Conservation (phyloP, 805 yeast species). For the Alloascoidea africana region DNA sequence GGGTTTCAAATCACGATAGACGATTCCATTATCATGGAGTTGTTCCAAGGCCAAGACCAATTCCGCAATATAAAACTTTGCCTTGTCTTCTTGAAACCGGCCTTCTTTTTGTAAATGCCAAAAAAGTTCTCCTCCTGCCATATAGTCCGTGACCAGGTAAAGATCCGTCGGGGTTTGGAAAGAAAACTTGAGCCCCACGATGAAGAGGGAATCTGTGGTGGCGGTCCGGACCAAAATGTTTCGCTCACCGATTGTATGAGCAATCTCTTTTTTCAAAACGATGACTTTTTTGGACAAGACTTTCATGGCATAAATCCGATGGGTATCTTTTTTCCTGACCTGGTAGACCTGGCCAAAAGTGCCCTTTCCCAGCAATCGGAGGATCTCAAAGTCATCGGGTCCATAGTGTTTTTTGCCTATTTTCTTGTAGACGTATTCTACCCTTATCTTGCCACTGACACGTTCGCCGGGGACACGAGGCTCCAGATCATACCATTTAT, state of each 20-base stretch:
- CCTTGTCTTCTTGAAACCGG: constrained; percentile 81
- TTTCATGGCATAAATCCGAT: constrained; percentile 93
- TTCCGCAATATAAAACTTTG: constrained; percentile 95
- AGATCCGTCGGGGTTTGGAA: constrained; percentile 92
- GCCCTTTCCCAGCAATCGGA: constrained; percentile 86
- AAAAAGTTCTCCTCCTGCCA: constrained; percentile 96
- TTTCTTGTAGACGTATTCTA: constrained; percentile 57
- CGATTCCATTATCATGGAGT: constrained; percentile 88
- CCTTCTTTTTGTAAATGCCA: constrained; percentile 98
- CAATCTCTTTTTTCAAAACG: constrained; percentile 93
- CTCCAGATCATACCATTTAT: constrained; percentile 62
- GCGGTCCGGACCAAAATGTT: constrained; percentile 89
- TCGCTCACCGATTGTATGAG: constrained; percentile 96
- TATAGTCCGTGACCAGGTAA: constrained; percentile 89
- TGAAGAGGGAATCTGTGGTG: constrained; percentile 77
- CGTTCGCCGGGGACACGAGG: constrained; percentile 64
- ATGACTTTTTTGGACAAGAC: constrained; percentile 88
- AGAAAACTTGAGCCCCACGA: constrained; percentile 89
- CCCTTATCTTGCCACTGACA: constrained; percentile 64
- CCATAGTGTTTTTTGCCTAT: constrained; percentile 70
- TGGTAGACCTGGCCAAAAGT: constrained; percentile 97
- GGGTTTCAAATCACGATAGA: constrained; percentile 93
- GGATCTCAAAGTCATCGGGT: constrained; percentile 88
- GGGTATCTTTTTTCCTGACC: constrained; percentile 81
- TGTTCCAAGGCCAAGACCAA: constrained; percentile 86